Evolutionary conservation across 1,139 yeast genomes (phyloP), one percentile per base, ranked within the genome.

Genomic region (Geotrichum reessii): DNA sequence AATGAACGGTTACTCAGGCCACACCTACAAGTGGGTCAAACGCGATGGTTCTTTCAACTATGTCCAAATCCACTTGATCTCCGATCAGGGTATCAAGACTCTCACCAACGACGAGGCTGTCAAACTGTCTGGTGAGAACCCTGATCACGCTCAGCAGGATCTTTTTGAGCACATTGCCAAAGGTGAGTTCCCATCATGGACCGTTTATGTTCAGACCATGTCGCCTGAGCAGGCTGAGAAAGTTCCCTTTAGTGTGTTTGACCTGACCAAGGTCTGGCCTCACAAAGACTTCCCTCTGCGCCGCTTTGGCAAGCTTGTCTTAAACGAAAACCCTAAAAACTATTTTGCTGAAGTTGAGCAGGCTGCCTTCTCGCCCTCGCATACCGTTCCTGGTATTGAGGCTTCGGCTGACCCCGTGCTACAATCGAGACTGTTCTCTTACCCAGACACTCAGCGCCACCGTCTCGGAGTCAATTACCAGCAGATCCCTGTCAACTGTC

Each of bases 361-460:
- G 74, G 86, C 86, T 64, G 92, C 92, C 14, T 86, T 87, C 75
- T 79, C 91, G 53, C 96, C 96, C 62, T 81, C 91, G 48, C 90
- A 88, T 74, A 82, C 91, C 46, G 89, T 88, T 60, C 95, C 95
- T 59, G 88, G 86, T 67, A 83, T 86, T 80, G 90, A 86, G 74
- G 82, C 96, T 56, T 84, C 91, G 53, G 91, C 91, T 66, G 96
- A 88, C 72, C 95, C 95, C 55, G 95, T 88, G 54, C 78, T 88
- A 73, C 96, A 88, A 76, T 83, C 91, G 21, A 83, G 96, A 75
- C 78, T 88, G 66, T 88, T 87, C 75, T 86, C 95, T 46, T 88
- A 88, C 76, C 84, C 92, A 61, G 96, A 88, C 75, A 87, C 96
- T 58, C 95, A 87, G 62, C 72, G 79, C 51, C 81, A 84, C 76